phyloP scores from a whole-genome alignment of 805 yeast genomes.

The Pichia kluyveri region DNA sequence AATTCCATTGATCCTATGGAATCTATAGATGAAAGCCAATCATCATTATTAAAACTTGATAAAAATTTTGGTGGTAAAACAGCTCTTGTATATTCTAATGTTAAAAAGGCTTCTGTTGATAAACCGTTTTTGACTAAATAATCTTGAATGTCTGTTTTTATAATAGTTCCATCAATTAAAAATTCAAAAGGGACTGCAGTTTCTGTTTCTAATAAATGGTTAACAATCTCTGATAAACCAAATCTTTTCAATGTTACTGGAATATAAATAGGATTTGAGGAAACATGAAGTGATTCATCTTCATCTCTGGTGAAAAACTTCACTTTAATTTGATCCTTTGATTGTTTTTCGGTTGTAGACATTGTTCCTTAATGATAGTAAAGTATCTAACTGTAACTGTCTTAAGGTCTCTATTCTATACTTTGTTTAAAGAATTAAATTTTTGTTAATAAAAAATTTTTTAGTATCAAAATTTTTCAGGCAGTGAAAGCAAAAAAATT shows the following conservation, averaged over 20 bases:
- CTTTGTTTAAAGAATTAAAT: no score
- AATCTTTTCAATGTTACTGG: slow-evolving; percentile 81
- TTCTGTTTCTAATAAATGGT: slow-evolving; percentile 63
- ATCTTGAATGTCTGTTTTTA: slow-evolving; percentile 71
- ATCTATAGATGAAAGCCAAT: slow-evolving; percentile 83
- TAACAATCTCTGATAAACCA: slow-evolving; percentile 92
- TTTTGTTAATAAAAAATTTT: background rate
- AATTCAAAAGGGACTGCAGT: slow-evolving; percentile 87
- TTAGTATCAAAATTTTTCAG: slow-evolving; percentile 1
- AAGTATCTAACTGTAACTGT: no score
- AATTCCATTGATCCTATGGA: slow-evolving; percentile 28
- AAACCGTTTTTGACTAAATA: slow-evolving; percentile 70
- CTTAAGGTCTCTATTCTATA: no score
- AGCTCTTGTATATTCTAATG: slow-evolving; percentile 85
- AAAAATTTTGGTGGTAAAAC: slow-evolving; percentile 89
- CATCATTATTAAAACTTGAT: slow-evolving; percentile 84
- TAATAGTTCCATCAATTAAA: slow-evolving; percentile 72
- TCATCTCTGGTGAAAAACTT: slow-evolving; percentile 81
- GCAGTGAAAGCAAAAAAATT: slow-evolving; percentile 1
- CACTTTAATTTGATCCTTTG: slow-evolving; percentile 54
- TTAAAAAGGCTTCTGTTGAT: slow-evolving; percentile 70
- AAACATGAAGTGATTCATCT: slow-evolving; percentile 60
- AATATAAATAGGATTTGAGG: slow-evolving; percentile 77
- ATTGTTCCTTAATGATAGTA: background rate
- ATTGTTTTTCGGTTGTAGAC: background rate